Evolutionary conservation across 257 asterid species (phyloP).

Genomic region (Solanum ahanhuiri): DNA sequence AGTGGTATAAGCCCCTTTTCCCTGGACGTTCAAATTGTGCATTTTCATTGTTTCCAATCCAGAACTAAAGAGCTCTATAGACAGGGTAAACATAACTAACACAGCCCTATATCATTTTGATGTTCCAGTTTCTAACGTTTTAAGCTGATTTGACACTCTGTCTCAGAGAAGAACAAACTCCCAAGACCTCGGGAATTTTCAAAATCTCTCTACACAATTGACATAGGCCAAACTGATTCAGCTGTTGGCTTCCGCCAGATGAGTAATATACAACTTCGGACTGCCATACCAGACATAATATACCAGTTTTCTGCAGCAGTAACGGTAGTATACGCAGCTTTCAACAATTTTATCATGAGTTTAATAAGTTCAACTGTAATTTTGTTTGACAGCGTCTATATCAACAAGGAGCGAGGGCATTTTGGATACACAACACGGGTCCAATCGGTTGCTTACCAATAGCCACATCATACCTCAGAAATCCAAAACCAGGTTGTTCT

Average conservation of each 20-base stretch:
- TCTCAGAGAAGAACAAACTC: constrained; percentile 6
- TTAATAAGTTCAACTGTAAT: too few relatives aligned
- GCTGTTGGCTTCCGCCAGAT: constrained; percentile 18
- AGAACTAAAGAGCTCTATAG: constrained; percentile 30
- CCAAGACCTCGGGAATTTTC: constrained; percentile 31
- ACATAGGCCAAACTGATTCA: constrained; percentile 45
- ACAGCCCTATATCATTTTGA: background rate
- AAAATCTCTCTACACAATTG: constrained; percentile 36
- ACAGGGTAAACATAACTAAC: constrained; percentile 14
- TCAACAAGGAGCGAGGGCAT: constrained; percentile 43
- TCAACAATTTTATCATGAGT: too few relatives aligned
- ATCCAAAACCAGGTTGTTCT: constrained; percentile 30
- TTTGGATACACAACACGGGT: constrained; percentile 74
- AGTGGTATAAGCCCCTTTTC: constrained; percentile 35
- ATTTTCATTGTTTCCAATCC: constrained; percentile 23
- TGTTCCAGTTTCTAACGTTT: background rate
- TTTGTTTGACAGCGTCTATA: constrained; percentile 29
- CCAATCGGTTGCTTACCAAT: constrained; percentile 64
- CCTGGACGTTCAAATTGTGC: constrained; percentile 32
- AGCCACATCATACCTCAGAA: constrained; percentile 10
- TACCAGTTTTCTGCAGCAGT: constrained; percentile 25
- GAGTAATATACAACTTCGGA: constrained; percentile 13
- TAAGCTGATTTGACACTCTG: background rate
- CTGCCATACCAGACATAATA: constrained; percentile 21
- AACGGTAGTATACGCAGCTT: constrained; percentile 25